These are phyloP conservation scores for Hanseniaspora lachancei DNA, from an alignment of 805 yeast genomes.

Conservation along the genomic window DNA sequence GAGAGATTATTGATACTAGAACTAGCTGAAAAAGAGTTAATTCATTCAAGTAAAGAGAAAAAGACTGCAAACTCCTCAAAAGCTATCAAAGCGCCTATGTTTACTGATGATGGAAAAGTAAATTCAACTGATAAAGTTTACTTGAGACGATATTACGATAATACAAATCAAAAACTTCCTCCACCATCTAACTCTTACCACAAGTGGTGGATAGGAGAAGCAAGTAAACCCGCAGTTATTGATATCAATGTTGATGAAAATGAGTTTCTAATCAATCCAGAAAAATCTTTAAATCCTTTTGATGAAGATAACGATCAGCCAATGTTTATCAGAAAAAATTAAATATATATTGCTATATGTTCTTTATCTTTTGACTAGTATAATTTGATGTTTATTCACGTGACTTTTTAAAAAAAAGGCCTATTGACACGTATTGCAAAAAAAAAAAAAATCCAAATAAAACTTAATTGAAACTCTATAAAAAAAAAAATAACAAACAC, in stretches of 20 bases:
- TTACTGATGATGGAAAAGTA: neutral
- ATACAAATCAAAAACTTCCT: conserved; percentile 37
- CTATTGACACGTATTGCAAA: conserved; percentile 15
- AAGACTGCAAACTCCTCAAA: neutral
- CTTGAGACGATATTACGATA: conserved; percentile 20
- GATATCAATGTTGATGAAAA: conserved; percentile 30
- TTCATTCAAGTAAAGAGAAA: neutral
- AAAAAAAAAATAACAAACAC: neutral
- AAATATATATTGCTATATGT: neutral
- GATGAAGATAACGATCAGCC: conserved; percentile 36
- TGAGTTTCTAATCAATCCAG: conserved; percentile 52
- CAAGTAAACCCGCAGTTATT: conserved; percentile 54
- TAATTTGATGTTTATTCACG: neutral
- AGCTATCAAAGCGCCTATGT: neutral
- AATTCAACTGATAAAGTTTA: neutral
- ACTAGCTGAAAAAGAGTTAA: conserved; percentile 32
- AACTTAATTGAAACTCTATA: neutral
- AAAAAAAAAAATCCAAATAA: neutral
- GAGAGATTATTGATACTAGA: conserved; percentile 50
- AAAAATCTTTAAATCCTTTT: conserved; percentile 63
- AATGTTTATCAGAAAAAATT: conserved; percentile 17
- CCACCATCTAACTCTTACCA: conserved; percentile 73
- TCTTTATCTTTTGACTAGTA: neutral
- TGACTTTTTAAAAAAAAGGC: conserved; percentile 5
- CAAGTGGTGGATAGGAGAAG: conserved; percentile 89